These are phyloP conservation scores for Tulasnella sp. DNA, from an alignment of 768 basidiomycete genomes.

Conservation along the genomic window DNA sequence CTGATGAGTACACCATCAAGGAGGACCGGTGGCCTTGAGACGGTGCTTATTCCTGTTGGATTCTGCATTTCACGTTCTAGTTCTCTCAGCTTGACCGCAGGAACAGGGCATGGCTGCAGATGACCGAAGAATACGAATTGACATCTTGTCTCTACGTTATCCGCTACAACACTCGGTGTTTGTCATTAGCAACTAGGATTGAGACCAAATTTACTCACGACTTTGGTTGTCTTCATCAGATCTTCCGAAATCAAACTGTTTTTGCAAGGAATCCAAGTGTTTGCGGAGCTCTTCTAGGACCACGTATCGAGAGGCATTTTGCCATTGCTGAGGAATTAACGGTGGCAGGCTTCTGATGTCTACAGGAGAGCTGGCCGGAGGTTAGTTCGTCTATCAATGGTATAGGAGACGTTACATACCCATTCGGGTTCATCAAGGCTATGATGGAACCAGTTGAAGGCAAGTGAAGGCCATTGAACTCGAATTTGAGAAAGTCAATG, in stretches of 20 bases:
- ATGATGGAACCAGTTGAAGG: slow-evolving; percentile 74
- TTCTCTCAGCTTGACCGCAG: slow-evolving; percentile 63
- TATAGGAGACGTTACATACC: slow-evolving; percentile 49
- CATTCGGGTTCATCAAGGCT: slow-evolving; percentile 66
- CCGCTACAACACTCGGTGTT: slow-evolving; percentile 46
- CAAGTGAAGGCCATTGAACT: slow-evolving; percentile 80
- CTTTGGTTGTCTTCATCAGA: not conserved
- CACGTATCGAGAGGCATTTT: slow-evolving; percentile 62
- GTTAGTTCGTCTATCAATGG: not conserved
- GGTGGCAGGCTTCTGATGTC: slow-evolving; percentile 64
- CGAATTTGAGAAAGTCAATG: slow-evolving; percentile 59
- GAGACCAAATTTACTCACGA: not conserved
- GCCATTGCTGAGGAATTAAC: slow-evolving; percentile 59
- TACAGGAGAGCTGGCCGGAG: slow-evolving; percentile 40
- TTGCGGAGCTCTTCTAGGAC: slow-evolving; percentile 63
- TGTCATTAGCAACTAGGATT: not conserved
- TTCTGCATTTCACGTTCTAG: slow-evolving; percentile 73
- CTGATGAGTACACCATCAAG: slow-evolving; percentile 73
- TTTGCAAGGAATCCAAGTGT: slow-evolving; percentile 61
- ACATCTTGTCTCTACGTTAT: slow-evolving; percentile 57
- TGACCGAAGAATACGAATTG: slow-evolving; percentile 70
- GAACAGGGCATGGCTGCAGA: slow-evolving; percentile 58
- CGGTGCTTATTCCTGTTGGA: slow-evolving; percentile 72
- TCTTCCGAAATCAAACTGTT: slow-evolving; percentile 64
- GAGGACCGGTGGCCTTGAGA: slow-evolving; percentile 57